Conservation (phyloP, 306 rosid species). For the barrel medic (Medicago truncatula) region DNA sequence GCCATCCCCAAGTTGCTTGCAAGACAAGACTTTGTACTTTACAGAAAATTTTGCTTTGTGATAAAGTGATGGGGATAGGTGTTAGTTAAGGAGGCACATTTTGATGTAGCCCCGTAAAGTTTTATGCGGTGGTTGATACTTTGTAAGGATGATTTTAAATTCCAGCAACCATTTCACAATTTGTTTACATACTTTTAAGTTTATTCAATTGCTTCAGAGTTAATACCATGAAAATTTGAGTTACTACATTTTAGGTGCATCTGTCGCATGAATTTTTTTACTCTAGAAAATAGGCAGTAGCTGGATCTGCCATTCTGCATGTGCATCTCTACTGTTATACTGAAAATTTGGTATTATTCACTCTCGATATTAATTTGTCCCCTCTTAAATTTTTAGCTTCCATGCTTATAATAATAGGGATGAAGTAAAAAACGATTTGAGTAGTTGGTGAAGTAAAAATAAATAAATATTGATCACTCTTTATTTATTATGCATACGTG, state of each 20-base stretch:
- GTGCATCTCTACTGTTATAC: background rate
- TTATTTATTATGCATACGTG: background rate
- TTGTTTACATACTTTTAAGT: slow-evolving; percentile 38
- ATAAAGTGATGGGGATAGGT: slow-evolving; percentile 36
- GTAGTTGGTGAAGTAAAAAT: background rate
- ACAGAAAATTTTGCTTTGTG: slow-evolving; percentile 42
- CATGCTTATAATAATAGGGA: background rate
- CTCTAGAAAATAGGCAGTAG: background rate
- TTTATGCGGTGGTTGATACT: slow-evolving; percentile 40
- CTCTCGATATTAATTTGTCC: background rate
- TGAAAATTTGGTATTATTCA: background rate
- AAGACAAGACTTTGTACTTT: slow-evolving; percentile 42
- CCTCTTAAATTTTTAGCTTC: background rate
- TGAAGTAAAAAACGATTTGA: too few species aligned
- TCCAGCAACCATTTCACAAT: slow-evolving; percentile 34
- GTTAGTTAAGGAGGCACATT: slow-evolving; percentile 47
- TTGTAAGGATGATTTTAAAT: slow-evolving; percentile 35
- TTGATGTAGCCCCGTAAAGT: slow-evolving; percentile 40
- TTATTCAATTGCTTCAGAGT: slow-evolving; percentile 37
- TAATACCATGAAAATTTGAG: slow-evolving; percentile 22
- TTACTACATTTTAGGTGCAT: background rate
- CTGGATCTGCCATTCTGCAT: background rate
- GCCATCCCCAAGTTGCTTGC: slow-evolving; percentile 49
- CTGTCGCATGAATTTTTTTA: background rate
- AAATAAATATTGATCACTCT: background rate